Evolutionary conservation across 179 eudicot species (phyloP).

Genomic region (Pouteria campechiana): DNA sequence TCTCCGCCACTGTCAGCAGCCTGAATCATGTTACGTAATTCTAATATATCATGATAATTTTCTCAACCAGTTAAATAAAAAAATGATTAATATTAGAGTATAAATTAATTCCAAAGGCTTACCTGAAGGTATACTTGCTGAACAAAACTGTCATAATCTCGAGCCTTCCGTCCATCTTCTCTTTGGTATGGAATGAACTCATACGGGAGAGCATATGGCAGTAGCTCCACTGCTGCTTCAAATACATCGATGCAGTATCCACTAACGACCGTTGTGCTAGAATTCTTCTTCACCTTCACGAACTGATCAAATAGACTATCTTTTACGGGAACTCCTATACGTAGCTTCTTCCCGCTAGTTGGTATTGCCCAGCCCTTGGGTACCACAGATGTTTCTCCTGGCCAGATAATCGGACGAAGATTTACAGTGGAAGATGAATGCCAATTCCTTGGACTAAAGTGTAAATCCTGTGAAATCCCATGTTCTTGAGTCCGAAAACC

Average conservation of each 20-base stretch:
- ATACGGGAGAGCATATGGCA: slow-evolving; percentile 19
- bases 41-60: too few relatives aligned
- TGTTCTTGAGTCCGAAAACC: slow-evolving; percentile 11
- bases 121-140: slow-evolving; percentile 24
- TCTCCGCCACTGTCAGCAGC: too few relatives aligned
- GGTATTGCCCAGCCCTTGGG: slow-evolving; percentile 11
- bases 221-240: slow-evolving; percentile 3
- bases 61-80: too few relatives aligned
- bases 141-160: slow-evolving; percentile 27
- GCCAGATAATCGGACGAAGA: slow-evolving; percentile 13
- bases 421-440: not conserved
- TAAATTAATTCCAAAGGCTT: too few relatives aligned
- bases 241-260: slow-evolving; percentile 18
- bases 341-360: slow-evolving; percentile 4
- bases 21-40: too few relatives aligned
- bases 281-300: not conserved
- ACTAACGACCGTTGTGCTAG: not conserved
- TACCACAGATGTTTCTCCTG: slow-evolving; percentile 5
- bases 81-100: too few relatives aligned
- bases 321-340: slow-evolving; percentile 7
- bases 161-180: slow-evolving; percentile 8
- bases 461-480: slow-evolving; percentile 1
- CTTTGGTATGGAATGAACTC: slow-evolving; percentile 17
- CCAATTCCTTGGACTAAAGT: too few relatives aligned
- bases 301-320: slow-evolving; percentile 2